Percentiles rank a stretch among this genome's conserved stretches.
These are phyloP conservation scores for Xylaria sp. DNA, from an alignment of 2,329 filamentous ascomycete genomes.

Conservation along the genomic window DNA sequence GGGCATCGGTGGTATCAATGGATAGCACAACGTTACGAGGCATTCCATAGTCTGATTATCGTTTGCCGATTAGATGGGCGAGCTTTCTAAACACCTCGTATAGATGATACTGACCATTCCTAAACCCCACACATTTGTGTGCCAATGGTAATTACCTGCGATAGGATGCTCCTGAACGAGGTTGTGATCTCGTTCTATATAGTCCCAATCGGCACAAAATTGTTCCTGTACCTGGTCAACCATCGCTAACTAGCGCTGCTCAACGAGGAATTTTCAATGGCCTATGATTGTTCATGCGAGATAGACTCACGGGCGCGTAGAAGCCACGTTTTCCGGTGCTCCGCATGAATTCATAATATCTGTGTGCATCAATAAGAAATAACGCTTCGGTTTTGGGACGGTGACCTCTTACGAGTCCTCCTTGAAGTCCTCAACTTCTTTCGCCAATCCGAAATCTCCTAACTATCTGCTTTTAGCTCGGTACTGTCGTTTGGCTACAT, in stretches of 20 bases:
- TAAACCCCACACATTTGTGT: slow-evolving; percentile 24
- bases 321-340: slow-evolving; percentile 10
- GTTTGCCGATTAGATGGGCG: not conserved
- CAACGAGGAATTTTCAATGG: too few species aligned
- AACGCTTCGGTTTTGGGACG: not conserved
- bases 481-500: not conserved
- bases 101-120: slow-evolving; percentile 6
- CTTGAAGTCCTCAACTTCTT: not conserved
- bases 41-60: slow-evolving; percentile 10
- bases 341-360: slow-evolving; percentile 23
- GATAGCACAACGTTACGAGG: slow-evolving; percentile 14
- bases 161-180: not conserved
- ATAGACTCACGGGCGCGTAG: slow-evolving; percentile 24
- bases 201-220: slow-evolving; percentile 25
- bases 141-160: slow-evolving; percentile 20
- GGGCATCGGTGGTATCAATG: slow-evolving; percentile 5
- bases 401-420: not conserved
- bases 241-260: too few species aligned
- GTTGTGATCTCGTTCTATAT: not conserved
- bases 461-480: slow-evolving; percentile 3
- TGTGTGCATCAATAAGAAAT: not conserved
- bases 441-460: slow-evolving; percentile 18
- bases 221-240: slow-evolving; percentile 14
- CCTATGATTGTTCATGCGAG: too few species aligned
- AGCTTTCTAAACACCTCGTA: not conserved